Base-by-base conservation (phyloP, 257 asterid species). In the Ocimum tenuiflorum region DNA sequence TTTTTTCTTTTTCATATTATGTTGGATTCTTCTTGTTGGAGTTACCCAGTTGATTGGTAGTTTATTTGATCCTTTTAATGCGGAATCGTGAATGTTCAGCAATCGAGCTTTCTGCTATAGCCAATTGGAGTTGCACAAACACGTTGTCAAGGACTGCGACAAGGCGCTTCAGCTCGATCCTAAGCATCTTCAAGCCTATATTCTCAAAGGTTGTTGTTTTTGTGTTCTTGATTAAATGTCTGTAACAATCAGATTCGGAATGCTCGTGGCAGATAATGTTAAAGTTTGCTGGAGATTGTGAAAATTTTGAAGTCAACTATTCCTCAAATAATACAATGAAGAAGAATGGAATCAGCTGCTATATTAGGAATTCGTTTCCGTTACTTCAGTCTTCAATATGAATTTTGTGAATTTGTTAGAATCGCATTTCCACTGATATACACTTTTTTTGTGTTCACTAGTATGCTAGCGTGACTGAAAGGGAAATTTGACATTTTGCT, bases 121-220 rank as follows among this genome's bases (percentile, higher is more conserved):
- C 80, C 94, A 92, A 82, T 74, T 92, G 96, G 99, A 92, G 84
- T 70, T 92, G 79, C 89, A 89, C 85, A 92, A 92, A 82, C 99
- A 92, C 45, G 99, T 77, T 33, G 75, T 92, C 49, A 92, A 89
- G 83, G 99, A 92, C 74, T 92, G 97, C 57, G 85, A 92, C 60
- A 86, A 70, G 87, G 99, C 96, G 50, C 75, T 92, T 78, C 80
- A 84, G 86, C 94, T 92, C 56, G 99, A 92, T 77, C 94, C 94
- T 48, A 67, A 77, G 60, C 91, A 79, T 77, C 73, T 92, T 50
- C 96, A 89, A 60, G 88, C 96, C 45, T 88, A 80, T 80, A 85
- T 87, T 69, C 88, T 92, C 50, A 92, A 92, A 86, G 99, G 99
- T 89, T 18, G 6, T 53, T 23, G 6, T 4, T 68, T 74, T 24